Evolutionary conservation across 2,329 filamentous ascomycete species (phyloP).

Genomic region (Arthrobotrys sphaeroides): DNA sequence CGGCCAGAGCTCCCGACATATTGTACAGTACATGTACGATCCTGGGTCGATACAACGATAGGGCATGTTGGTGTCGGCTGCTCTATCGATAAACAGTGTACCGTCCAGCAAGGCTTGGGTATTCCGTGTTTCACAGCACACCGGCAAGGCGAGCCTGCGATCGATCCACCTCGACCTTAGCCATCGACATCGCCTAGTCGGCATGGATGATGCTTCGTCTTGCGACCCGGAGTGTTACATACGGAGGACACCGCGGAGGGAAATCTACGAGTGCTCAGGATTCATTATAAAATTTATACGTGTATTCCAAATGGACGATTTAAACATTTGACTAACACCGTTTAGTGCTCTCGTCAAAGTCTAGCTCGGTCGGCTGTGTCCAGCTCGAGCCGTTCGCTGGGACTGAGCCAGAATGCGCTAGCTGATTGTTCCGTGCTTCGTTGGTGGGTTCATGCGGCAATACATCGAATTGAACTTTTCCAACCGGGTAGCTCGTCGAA

Average conservation of each 20-base stretch:
- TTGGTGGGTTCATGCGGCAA: slow-evolving; percentile 30
- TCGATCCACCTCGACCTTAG: slow-evolving; percentile 17
- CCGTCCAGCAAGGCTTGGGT: slow-evolving; percentile 35
- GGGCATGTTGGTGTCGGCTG: too few relatives aligned
- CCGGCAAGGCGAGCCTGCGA: slow-evolving; percentile 31
- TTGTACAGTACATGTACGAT: too few relatives aligned
- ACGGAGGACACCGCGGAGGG: not conserved
- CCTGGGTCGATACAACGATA: too few relatives aligned
- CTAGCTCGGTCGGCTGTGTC: slow-evolving; percentile 30
- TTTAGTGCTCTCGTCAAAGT: slow-evolving; percentile 19
- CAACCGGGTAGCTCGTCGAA: not conserved
- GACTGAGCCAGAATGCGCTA: slow-evolving; percentile 22
- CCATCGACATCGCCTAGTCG: slow-evolving; percentile 18
- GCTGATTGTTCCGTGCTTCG: slow-evolving; percentile 18
- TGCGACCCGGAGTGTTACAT: not conserved
- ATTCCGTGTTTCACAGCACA: slow-evolving; percentile 35
- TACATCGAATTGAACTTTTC: slow-evolving; percentile 7
- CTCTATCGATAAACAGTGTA: slow-evolving; percentile 9
- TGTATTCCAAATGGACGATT: slow-evolving; percentile 8
- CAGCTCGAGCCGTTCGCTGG: not conserved
- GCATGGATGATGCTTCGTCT: not conserved
- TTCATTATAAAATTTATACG: slow-evolving; percentile 15
- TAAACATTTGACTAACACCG: slow-evolving; percentile 25
- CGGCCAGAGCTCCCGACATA: too few relatives aligned
- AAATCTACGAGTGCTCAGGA: not conserved